These are phyloP conservation scores for Ziziphus jujuba DNA, from an alignment of 306 rosid species.

Conservation along the genomic window DNA sequence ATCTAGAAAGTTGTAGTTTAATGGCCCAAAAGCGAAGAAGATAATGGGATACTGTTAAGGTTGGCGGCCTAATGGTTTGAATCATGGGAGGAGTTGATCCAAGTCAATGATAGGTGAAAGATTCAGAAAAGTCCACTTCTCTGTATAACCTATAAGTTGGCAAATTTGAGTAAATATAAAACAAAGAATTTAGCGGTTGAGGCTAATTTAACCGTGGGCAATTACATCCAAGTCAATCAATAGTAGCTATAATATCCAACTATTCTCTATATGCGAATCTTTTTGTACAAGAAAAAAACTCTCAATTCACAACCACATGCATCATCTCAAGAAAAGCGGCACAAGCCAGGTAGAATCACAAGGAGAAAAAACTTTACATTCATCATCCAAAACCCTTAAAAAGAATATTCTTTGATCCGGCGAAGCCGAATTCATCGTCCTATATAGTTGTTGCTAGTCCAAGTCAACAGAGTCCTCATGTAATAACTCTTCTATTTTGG, in stretches of 20 bases:
- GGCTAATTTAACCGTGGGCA: neutral
- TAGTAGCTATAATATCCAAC: neutral
- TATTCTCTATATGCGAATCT: slow-evolving; percentile 16
- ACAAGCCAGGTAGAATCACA: neutral
- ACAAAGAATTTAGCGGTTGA: neutral
- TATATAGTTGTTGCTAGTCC: slow-evolving; percentile 36
- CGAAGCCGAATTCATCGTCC: slow-evolving; percentile 23
- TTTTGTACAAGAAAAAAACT: slow-evolving; percentile 42
- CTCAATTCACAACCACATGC: slow-evolving; percentile 24
- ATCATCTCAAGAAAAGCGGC: slow-evolving; percentile 3
- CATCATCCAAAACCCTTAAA: slow-evolving; percentile 16
- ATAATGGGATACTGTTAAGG: neutral
- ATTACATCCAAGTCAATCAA: neutral
- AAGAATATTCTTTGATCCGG: slow-evolving; percentile 27
- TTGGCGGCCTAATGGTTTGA: slow-evolving; percentile 19
- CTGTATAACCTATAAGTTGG: slow-evolving; percentile 6
- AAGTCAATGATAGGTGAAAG: slow-evolving; percentile 11
- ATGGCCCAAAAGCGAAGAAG: neutral
- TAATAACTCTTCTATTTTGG: slow-evolving; percentile 35
- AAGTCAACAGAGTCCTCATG: slow-evolving; percentile 33
- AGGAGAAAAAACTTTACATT: slow-evolving; percentile 23
- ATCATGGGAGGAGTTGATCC: neutral
- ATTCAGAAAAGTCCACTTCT: neutral
- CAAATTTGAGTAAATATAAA: neutral
- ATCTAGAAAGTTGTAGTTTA: neutral